phyloP scores from a whole-genome alignment of 1,284 basidiomycete genomes.

The Fomitopsis betulina region DNA sequence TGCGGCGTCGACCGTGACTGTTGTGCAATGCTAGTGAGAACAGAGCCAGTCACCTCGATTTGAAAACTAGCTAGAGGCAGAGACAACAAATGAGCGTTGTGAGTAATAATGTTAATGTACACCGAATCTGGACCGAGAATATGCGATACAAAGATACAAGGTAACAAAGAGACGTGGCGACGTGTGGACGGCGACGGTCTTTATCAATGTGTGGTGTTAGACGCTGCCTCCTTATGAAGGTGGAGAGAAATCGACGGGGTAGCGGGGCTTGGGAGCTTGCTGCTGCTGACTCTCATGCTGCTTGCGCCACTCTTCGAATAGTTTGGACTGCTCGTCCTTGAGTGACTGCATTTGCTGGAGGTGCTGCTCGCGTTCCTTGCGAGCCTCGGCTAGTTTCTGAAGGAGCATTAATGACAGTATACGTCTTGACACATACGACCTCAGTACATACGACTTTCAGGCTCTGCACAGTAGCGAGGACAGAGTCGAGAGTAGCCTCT shows the following conservation, averaged over 20 bases:
- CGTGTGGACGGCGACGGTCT: background rate
- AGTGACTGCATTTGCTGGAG: conserved; percentile 29
- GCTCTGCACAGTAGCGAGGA: conserved; percentile 49
- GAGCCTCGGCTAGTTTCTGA: conserved; percentile 60
- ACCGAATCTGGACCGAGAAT: background rate
- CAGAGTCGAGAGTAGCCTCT: conserved; percentile 62
- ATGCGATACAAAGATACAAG: background rate
- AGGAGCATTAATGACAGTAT: background rate
- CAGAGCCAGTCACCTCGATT: too few relatives aligned
- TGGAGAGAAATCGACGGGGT: conserved; percentile 13
- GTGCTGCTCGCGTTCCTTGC: conserved; percentile 47
- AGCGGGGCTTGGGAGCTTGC: conserved; percentile 10
- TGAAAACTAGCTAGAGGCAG: too few relatives aligned
- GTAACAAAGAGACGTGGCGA: background rate
- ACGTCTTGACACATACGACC: background rate
- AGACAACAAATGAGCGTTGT: background rate
- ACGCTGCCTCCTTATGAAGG: background rate
- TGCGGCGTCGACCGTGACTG: too few relatives aligned
- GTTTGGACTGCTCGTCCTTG: conserved; percentile 30
- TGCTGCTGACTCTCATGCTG: conserved; percentile 17
- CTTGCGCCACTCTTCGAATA: conserved; percentile 31
- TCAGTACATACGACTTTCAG: conserved; percentile 52
- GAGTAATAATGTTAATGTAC: background rate
- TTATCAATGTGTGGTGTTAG: background rate
- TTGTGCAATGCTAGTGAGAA: too few relatives aligned